A percentile compares a stretch with the other conserved stretches of the same genome.
phyloP scores from a whole-genome alignment of 2,329 filamentous ascomycete species.

The Cercospora sojina region DNA sequence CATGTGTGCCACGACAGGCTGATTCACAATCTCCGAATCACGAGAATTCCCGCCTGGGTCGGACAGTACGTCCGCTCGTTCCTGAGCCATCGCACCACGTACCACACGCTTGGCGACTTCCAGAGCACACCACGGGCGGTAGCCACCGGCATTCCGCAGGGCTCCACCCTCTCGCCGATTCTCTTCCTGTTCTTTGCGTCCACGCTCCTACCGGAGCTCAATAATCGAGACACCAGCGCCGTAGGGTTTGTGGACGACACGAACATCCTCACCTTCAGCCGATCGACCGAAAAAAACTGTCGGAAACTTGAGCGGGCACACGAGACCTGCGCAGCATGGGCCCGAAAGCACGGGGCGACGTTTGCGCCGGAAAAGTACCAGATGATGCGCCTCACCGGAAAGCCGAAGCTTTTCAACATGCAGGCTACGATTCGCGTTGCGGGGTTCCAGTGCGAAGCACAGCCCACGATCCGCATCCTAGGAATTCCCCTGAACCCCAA shows the following conservation, averaged over 20 bases:
- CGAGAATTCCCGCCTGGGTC: neutral
- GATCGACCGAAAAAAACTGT: constrained; percentile 8
- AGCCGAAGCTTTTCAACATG: constrained; percentile 4
- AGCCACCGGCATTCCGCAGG: too few relatives aligned
- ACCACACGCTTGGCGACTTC: too few relatives aligned
- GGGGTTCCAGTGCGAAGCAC: neutral
- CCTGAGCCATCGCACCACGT: too few relatives aligned
- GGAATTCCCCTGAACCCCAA: neutral
- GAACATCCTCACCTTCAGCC: too few relatives aligned
- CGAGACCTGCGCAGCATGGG: constrained; percentile 7
- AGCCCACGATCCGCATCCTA: constrained; percentile 1
- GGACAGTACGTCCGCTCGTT: too few relatives aligned
- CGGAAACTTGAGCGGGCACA: neutral
- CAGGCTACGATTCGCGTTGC: constrained; percentile 4
- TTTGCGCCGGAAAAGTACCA: constrained; percentile 17
- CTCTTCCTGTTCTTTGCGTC: too few relatives aligned
- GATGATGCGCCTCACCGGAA: constrained; percentile 6
- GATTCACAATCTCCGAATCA: constrained; percentile 35
- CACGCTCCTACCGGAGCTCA: too few relatives aligned
- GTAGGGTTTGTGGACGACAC: too few relatives aligned
- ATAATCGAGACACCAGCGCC: too few relatives aligned
- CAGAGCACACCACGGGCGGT: too few relatives aligned
- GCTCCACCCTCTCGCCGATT: too few relatives aligned
- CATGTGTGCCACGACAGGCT: constrained; percentile 42
- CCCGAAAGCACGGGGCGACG: neutral